Conservation (phyloP, 164 flowering plant genomes). For the Malania oleifera region DNA sequence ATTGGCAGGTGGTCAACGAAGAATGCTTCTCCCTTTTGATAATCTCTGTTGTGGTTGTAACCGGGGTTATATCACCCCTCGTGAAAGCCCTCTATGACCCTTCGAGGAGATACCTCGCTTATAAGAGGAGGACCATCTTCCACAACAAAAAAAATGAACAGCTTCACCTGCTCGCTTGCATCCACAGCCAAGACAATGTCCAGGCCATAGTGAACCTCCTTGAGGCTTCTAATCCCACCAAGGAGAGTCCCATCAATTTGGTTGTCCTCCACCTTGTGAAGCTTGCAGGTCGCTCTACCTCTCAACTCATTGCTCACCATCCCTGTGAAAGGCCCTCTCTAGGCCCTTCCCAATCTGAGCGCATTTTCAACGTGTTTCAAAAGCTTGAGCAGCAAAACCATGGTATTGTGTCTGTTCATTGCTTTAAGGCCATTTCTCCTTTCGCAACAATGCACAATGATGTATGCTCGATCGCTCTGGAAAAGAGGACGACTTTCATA, state of each 20-base stretch:
- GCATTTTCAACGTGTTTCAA: constrained; percentile 35
- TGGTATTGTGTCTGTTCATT: constrained; percentile 14
- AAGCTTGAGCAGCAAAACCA: constrained; percentile 13
- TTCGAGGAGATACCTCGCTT: constrained; percentile 35
- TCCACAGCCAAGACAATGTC: constrained; percentile 34
- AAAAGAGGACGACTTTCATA: constrained; percentile 28
- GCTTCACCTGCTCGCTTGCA: constrained; percentile 38
- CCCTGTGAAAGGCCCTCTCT: constrained; percentile 9
- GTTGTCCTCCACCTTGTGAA: constrained; percentile 36
- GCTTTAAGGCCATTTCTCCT: constrained; percentile 36
- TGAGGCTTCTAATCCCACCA: constrained; percentile 36
- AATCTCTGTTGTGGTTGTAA: constrained; percentile 28
- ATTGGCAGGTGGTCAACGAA: constrained; percentile 33
- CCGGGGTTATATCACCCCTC: constrained; percentile 32
- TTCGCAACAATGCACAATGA: constrained; percentile 42
- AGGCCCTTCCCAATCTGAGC: constrained; percentile 15
- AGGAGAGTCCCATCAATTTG: constrained; percentile 29
- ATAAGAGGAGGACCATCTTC: constrained; percentile 38
- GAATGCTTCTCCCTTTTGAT: constrained; percentile 28
- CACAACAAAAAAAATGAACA: constrained; percentile 25
- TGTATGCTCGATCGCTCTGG: constrained; percentile 37
- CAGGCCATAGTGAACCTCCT: constrained; percentile 30
- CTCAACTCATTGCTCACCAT: constrained; percentile 33
- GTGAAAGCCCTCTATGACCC: constrained; percentile 41
- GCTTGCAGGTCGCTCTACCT: constrained; percentile 36